Evolutionary conservation across 306 rosid genomes (phyloP).

Genomic region (Psophocarpus tetragonolobus): DNA sequence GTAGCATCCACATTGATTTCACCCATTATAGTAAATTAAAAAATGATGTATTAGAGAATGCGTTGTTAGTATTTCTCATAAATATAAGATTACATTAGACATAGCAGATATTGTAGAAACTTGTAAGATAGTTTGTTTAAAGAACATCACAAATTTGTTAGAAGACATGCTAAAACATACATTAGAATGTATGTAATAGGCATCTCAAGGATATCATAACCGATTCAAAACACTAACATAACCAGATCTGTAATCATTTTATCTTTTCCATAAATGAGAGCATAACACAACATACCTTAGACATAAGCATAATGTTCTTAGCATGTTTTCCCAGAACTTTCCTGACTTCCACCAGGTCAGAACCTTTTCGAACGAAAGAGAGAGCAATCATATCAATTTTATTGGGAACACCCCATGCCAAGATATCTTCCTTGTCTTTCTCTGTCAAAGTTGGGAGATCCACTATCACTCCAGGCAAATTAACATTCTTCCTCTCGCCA

Average conservation of each 20-base stretch:
- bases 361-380: constrained; percentile 93
- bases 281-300: constrained; percentile 65
- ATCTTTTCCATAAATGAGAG: neutral
- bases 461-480: constrained; percentile 89
- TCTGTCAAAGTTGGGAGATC: constrained; percentile 97
- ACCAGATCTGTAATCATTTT: neutral
- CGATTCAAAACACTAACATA: neutral
- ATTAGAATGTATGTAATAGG: neutral
- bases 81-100: constrained; percentile 5
- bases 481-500: constrained; percentile 96
- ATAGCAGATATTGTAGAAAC: neutral
- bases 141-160: constrained; percentile 5
- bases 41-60: neutral
- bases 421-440: constrained; percentile 88
- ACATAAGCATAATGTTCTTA: constrained; percentile 90
- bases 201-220: constrained; percentile 21
- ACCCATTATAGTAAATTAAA: neutral
- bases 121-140: neutral
- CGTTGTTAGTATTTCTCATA: neutral
- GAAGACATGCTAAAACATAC: constrained; percentile 16
- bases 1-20: neutral
- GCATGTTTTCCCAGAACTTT: constrained; percentile 81
- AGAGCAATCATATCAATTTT: constrained; percentile 95
- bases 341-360: constrained; percentile 87
- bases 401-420: constrained; percentile 88